Evolutionary conservation across 768 basidiomycete genomes (phyloP), one percentile per base, ranked within the genome.

Genomic region (Russula vinacea): DNA sequence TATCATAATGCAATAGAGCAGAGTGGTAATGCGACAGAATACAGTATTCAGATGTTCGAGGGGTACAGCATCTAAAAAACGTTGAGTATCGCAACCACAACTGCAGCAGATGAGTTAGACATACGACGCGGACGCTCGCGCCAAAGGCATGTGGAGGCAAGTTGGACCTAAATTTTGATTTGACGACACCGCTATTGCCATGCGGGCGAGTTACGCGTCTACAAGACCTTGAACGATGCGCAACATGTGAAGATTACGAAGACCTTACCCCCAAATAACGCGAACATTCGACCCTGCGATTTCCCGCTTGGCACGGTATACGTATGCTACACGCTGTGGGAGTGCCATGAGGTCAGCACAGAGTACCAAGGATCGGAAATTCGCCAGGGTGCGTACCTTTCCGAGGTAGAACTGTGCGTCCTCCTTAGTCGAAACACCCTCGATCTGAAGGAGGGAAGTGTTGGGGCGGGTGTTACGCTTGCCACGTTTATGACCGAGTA

Each of bases 351-450:
- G 26, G 24, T 60, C 32, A 70, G 42, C 33, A 42, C 26, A 5
- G n/a, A 17, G 24, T 8, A n/a, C 19, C 24, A 33, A 22, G 13
- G 26, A 45, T 1, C 29, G 44, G 29, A 32, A 24, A 16, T 42
- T 29, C 8, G 33, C 24, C 3, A 2, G 33, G 52, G 22, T 29
- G 73, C 84, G 71, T 71, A 97, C 94, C 90, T 99, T 99, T 75
- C 97, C 97, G 67, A 98, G 86, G 84, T 99, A 99, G 79, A 94
- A 96, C 76, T 93, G 89, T 45, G 95, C 92, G 74, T 96, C 94
- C 80, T 96, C 86, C 79, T 94, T 92, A 73, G 80, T 88, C 68
- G 86, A 85, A 62, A 98, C 94, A 74, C 96, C 96, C 81, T 99
- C 97, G 75, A 99, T 92, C 79, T 96, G 94, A 73, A 99, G 78